Percentiles rank a stretch among this genome's conserved stretches.
These are phyloP conservation scores for Excoecaria cochinchinensis DNA, from an alignment of 345 rosid genomes.

Conservation along the genomic window DNA sequence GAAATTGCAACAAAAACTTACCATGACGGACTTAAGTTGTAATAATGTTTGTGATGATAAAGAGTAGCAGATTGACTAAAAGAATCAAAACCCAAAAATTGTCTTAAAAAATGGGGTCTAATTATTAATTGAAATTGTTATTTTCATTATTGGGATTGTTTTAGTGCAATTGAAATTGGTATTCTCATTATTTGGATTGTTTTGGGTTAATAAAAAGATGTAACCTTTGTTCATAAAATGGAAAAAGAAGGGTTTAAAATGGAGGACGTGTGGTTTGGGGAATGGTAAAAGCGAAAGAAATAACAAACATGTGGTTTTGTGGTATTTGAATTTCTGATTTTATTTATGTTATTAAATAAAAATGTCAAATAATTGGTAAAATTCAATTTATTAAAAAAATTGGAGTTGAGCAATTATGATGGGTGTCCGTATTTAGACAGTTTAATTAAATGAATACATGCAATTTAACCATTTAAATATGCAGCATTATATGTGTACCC, in stretches of 20 bases:
- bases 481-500: too few species aligned
- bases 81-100: neutral
- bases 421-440: too few species aligned
- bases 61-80: neutral
- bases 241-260: constrained; percentile 9
- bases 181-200: neutral
- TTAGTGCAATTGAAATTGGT: neutral
- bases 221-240: constrained; percentile 1
- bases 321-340: too few species aligned
- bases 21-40: constrained; percentile 40
- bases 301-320: too few species aligned
- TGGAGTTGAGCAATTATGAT: too few species aligned
- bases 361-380: too few species aligned
- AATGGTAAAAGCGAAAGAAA: too few species aligned
- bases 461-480: too few species aligned
- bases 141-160: neutral
- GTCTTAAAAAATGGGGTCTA: neutral
- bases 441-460: too few species aligned
- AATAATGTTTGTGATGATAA: constrained; percentile 17
- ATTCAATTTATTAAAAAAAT: too few species aligned
- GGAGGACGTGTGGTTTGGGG: constrained; percentile 4
- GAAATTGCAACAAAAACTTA: constrained; percentile 20
- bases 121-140: neutral
- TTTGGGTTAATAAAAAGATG: neutral
- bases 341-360: too few species aligned